phyloP scores from a whole-genome alignment of 2,329 filamentous ascomycete genomes.

The Penicillium nordicum region DNA sequence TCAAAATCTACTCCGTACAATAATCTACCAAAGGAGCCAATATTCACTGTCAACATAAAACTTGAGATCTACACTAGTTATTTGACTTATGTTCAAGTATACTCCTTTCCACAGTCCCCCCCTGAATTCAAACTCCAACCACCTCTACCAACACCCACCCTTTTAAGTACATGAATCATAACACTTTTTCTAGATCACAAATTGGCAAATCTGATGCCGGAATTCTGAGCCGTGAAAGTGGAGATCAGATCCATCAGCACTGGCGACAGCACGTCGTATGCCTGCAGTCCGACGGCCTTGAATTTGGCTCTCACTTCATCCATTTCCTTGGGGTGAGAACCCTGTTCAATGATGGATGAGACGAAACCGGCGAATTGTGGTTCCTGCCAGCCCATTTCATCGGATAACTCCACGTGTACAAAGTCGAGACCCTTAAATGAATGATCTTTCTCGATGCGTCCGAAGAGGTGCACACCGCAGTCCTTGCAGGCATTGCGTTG shows the following conservation, averaged over 20 bases:
- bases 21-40: neutral
- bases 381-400: constrained; percentile 65
- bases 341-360: constrained; percentile 66
- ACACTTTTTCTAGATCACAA: constrained; percentile 14
- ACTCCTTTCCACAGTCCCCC: neutral
- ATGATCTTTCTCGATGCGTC: constrained; percentile 63
- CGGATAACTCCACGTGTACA: constrained; percentile 61
- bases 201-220: constrained; percentile 30
- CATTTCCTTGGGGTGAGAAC: constrained; percentile 56
- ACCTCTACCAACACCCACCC: neutral
- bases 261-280: constrained; percentile 62
- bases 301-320: constrained; percentile 55
- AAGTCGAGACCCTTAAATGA: constrained; percentile 68
- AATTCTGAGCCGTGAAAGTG: constrained; percentile 53
- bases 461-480: constrained; percentile 63
- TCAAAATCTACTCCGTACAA: neutral
- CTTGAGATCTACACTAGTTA: neutral
- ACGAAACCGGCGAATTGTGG: constrained; percentile 69
- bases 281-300: constrained; percentile 54
- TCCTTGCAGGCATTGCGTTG: constrained; percentile 58
- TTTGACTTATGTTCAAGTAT: neutral
- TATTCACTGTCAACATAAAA: neutral
- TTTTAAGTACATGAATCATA: neutral
- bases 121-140: neutral
- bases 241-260: constrained; percentile 61